Percentiles rank a stretch among this genome's conserved stretches.
Evolutionary conservation across 31 red algal species (phyloP).

Genomic region (Bonnemaisonia californica): DNA sequence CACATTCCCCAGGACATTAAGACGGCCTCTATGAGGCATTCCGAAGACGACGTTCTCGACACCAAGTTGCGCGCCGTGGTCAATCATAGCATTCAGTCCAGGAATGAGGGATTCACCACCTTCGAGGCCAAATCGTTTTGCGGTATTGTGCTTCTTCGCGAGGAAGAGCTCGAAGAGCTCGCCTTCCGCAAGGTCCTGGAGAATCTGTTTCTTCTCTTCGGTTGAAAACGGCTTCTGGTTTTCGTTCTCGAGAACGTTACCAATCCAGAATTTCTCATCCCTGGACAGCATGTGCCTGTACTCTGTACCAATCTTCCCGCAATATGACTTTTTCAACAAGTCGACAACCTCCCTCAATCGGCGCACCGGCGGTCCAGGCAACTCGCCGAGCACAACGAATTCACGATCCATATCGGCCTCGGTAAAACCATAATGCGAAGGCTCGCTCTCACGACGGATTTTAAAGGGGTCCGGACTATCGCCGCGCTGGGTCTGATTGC

Average conservation of each 20-base stretch:
- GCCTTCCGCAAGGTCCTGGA: constrained; percentile 69
- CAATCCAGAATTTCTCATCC: constrained; percentile 96
- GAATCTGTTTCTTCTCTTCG: constrained; percentile 82
- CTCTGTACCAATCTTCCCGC: constrained; percentile 95
- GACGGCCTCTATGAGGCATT: constrained; percentile 97
- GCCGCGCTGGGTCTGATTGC: constrained; percentile 9
- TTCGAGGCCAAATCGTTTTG: constrained; percentile 98
- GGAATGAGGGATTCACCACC: constrained; percentile 96
- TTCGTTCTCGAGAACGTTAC: constrained; percentile 75
- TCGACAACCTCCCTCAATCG: constrained; percentile 81
- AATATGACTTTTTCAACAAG: constrained; percentile 81
- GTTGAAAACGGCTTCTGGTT: constrained; percentile 45
- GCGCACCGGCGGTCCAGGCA: constrained; percentile 86
- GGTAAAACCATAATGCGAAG: constrained; percentile 91
- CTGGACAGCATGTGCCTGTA: constrained; percentile 96
- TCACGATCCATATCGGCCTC: constrained; percentile 97
- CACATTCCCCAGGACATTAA: constrained; percentile 98
- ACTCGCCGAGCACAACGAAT: constrained; percentile 91
- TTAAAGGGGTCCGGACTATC: constrained; percentile 65
- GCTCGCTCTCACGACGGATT: constrained; percentile 79
- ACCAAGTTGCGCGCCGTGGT: constrained; percentile 85
- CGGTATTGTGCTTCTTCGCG: constrained; percentile 85
- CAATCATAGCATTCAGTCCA: constrained; percentile 88
- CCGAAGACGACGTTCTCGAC: constrained; percentile 93
- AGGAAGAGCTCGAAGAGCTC: constrained; percentile 98